phyloP scores from a whole-genome alignment of 306 rosid genomes.

The Quercus aquifolioides region DNA sequence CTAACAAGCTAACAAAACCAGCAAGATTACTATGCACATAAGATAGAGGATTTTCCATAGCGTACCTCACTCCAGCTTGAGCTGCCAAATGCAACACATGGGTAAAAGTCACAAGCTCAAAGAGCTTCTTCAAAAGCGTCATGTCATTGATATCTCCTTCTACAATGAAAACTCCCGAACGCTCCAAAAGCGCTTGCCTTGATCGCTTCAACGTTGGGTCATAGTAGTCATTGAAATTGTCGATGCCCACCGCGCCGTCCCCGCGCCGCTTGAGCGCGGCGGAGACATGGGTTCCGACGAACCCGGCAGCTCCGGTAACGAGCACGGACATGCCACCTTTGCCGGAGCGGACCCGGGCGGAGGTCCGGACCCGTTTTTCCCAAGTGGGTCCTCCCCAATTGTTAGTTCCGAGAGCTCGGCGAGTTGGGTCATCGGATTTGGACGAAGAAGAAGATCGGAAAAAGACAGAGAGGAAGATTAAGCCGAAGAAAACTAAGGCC shows the following conservation, averaged over 20 bases:
- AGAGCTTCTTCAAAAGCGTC: slow-evolving; percentile 67
- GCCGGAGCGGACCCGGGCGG: slow-evolving; percentile 64
- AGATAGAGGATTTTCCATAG: slow-evolving; percentile 93
- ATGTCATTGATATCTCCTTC: slow-evolving; percentile 93
- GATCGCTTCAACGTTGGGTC: slow-evolving; percentile 83
- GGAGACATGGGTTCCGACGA: slow-evolving; percentile 90
- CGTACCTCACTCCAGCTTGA: slow-evolving; percentile 99
- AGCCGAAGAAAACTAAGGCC: slow-evolving; percentile 64
- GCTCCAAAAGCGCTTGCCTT: slow-evolving; percentile 72
- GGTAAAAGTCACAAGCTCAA: slow-evolving; percentile 87
- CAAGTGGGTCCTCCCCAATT: slow-evolving; percentile 87
- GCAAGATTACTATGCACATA: slow-evolving; percentile 97
- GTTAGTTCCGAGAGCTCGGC: slow-evolving; percentile 69
- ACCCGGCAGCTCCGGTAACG: slow-evolving; percentile 92
- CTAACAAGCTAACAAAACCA: slow-evolving; percentile 87
- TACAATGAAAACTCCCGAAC: slow-evolving; percentile 80
- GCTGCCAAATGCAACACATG: slow-evolving; percentile 99
- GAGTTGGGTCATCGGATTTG: slow-evolving; percentile 58
- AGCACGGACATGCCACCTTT: slow-evolving; percentile 60
- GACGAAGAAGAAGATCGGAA: slow-evolving; percentile 60
- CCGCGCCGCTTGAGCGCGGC: slow-evolving; percentile 90
- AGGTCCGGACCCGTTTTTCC: slow-evolving; percentile 78
- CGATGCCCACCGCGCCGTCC: slow-evolving; percentile 80
- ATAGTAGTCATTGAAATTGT: slow-evolving; percentile 81
- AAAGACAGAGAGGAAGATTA: slow-evolving; percentile 73